Conservation (phyloP, 1,139 yeast species). For the Spencermartinsiella ligniputridi region DNA sequence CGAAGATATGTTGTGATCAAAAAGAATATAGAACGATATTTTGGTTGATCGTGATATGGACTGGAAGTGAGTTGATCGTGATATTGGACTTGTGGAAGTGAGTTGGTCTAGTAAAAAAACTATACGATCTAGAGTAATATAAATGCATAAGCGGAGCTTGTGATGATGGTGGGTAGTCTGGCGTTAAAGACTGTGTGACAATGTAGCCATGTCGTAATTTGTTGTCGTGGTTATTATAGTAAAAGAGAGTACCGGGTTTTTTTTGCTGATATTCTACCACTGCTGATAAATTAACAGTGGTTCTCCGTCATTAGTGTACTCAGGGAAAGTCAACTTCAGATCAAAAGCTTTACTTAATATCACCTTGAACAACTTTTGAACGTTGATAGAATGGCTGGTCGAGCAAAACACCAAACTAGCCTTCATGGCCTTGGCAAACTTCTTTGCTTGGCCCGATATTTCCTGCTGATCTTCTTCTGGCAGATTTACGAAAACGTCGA, state of each 20-base stretch:
- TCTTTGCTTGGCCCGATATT: conserved; percentile 78
- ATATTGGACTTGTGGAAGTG: too few relatives aligned
- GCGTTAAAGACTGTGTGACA: too few relatives aligned
- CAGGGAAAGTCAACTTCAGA: conserved; percentile 76
- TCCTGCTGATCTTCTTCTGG: conserved; percentile 80
- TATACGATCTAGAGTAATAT: not conserved
- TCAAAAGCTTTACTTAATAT: conserved; percentile 91
- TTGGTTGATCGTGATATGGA: too few relatives aligned
- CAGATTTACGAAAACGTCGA: conserved; percentile 70
- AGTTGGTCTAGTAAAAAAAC: too few relatives aligned
- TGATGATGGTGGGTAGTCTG: too few relatives aligned
- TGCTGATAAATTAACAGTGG: conserved; percentile 71
- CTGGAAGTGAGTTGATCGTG: too few relatives aligned
- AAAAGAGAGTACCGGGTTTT: too few relatives aligned
- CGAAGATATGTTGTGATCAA: conserved; percentile 29
- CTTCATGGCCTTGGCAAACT: conserved; percentile 87
- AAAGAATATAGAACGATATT: not conserved
- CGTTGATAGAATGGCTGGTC: conserved; percentile 87
- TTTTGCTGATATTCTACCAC: too few relatives aligned
- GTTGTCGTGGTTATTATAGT: too few relatives aligned
- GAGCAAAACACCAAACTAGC: conserved; percentile 90
- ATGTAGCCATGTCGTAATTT: too few relatives aligned
- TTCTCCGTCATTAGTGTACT: conserved; percentile 78
- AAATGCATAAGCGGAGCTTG: not conserved
- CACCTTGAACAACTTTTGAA: conserved; percentile 89